Conservation (phyloP, 257 asterid species). For the Plantago major region DNA sequence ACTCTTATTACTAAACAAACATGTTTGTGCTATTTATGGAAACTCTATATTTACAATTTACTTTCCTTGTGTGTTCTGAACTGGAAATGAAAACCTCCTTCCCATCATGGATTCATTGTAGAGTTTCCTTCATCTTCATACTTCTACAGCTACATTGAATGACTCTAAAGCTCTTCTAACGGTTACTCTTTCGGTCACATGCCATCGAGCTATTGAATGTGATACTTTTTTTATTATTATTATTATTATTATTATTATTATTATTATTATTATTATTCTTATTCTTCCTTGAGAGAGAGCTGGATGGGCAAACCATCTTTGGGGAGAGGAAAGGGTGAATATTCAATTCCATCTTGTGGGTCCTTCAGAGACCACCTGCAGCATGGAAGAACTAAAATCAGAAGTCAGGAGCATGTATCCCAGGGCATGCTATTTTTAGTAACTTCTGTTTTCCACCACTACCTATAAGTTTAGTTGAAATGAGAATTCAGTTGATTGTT, state of each 20-base stretch:
- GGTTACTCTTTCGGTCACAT: conserved; percentile 1
- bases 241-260: too few species aligned
- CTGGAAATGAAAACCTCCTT: conserved; percentile 30
- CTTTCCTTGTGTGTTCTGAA: conserved; percentile 16
- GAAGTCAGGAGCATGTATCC: conserved; percentile 15
- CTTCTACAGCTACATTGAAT: not conserved
- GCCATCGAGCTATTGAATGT: conserved; percentile 1
- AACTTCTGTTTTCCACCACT: conserved; percentile 12
- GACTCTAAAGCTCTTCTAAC: not conserved
- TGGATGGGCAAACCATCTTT: conserved; percentile 85
- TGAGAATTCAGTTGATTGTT: not conserved
- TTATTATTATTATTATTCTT: too few species aligned
- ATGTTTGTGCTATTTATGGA: conserved; percentile 7
- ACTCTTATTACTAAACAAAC: not conserved
- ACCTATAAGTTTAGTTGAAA: not conserved
- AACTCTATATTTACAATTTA: conserved; percentile 35
- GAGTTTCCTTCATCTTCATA: conserved; percentile 3
- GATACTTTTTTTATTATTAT: not conserved
- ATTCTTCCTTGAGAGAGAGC: conserved; percentile 37
- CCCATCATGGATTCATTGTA: conserved; percentile 6
- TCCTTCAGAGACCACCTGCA: conserved; percentile 88
- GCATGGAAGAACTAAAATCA: conserved; percentile 14
- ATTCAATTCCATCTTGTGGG: conserved; percentile 83
- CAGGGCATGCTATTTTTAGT: conserved; percentile 31
- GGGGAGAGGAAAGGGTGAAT: conserved; percentile 99